Conservation (phyloP, 768 basidiomycete genomes). For the Albatrellus ellisii region DNA sequence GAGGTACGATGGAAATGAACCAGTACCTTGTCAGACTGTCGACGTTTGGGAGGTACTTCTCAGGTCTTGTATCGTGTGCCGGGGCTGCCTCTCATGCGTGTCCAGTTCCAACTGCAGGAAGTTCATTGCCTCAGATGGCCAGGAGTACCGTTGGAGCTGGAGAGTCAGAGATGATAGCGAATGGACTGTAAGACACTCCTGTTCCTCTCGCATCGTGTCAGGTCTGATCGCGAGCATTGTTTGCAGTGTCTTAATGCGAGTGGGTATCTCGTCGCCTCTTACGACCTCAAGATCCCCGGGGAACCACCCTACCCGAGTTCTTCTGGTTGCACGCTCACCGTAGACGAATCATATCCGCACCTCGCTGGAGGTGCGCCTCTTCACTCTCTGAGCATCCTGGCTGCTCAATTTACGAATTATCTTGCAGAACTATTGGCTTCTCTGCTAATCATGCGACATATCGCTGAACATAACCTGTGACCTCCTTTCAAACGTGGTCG, state of each 20-base stretch:
- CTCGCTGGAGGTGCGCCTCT: constrained; percentile 39
- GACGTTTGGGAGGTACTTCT: constrained; percentile 28
- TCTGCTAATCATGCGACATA: constrained; percentile 52
- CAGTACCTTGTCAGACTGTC: constrained; percentile 35
- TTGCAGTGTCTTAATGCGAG: constrained; percentile 40
- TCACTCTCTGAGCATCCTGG: not conserved
- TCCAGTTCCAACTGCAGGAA: constrained; percentile 32
- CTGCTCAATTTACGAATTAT: not conserved
- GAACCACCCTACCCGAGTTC: constrained; percentile 37
- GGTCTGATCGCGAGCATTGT: not conserved
- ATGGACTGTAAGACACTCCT: constrained; percentile 40
- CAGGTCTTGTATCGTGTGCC: constrained; percentile 5
- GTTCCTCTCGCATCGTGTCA: not conserved
- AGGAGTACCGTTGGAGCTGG: constrained; percentile 50
- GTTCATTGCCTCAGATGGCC: constrained; percentile 46
- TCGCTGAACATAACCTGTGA: constrained; percentile 31
- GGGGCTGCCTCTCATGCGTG: not conserved
- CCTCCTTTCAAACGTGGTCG: too few relatives aligned
- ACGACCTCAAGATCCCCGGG: constrained; percentile 39
- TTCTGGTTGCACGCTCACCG: constrained; percentile 48
- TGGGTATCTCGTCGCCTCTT: constrained; percentile 44
- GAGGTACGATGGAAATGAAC: constrained; percentile 30
- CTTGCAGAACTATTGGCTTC: constrained; percentile 44
- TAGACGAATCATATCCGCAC: constrained; percentile 46
- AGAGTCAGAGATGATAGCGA: constrained; percentile 36